Evolutionary conservation across 179 eudicot genomes (phyloP), one percentile per base, ranked within the genome.

Genomic region (Carnegiea gigantea): DNA sequence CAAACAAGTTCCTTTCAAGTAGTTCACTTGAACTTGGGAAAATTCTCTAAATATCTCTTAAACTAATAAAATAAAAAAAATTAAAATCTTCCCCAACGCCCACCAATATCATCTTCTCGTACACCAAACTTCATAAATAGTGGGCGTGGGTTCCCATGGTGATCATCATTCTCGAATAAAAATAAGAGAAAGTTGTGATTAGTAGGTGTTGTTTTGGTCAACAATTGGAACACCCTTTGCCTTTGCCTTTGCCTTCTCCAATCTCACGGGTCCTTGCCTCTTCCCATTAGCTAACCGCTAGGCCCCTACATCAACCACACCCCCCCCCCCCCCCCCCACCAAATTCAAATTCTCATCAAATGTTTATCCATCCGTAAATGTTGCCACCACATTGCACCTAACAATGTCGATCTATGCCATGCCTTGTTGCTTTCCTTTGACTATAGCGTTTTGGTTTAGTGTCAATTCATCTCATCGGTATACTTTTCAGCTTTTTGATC

Each of bases 201-300:
- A 40, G 44, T 40, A 70, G 73, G 73, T 70, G 46, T 36, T 30
- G 43, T 33, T 70, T 70, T 70, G 73, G 73, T 70, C 73, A 70
- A 70, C 73, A 36, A 18, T 70, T 70, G 46, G 43, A 36, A 36
- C 18, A 36, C 46, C 43, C 11, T 70, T 30, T 17, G 14, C n/a
- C n/a, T 57, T 48, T 48, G 44, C 44, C 44, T 40, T 40, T 40
- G 44, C 44, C 9, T 40, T 40, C 3, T 33, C 36, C 44, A 40
- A 3, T 33, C 73, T 70, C 73, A 15, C 33, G n/a, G 23, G 73
- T 70, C 73, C 33, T 33, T 70, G 73, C 46, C 21, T 1, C 73
- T 70, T 70, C 73, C 46, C 4, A 68, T 33, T 6, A 5, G 30
- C 24, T 67, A 67, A 68, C 73, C 73, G 73, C 20, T 30, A 68